These are phyloP conservation scores for Sergeia podlipaevii DNA, from an alignment of 208 protist genomes.

Conservation along the genomic window DNA sequence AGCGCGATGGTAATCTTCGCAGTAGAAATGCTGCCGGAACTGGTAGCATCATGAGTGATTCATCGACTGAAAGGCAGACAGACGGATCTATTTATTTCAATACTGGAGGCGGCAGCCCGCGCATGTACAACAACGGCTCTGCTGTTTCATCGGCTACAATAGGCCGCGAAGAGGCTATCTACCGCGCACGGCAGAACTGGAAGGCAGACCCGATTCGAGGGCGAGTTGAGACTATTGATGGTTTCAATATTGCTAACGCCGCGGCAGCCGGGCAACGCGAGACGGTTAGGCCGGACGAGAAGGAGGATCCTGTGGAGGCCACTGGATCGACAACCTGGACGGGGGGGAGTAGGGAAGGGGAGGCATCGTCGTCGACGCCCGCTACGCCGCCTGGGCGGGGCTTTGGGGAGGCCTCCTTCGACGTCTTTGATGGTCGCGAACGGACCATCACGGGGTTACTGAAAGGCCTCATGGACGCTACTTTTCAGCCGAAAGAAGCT, in stretches of 20 bases:
- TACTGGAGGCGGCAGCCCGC: neutral
- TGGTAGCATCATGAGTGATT: too few species aligned
- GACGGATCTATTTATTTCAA: too few species aligned
- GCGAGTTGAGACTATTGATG: too few species aligned
- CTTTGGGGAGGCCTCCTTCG: conserved; percentile 55
- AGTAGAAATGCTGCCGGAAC: too few species aligned
- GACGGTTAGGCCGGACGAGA: too few species aligned
- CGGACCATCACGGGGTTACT: conserved; percentile 49
- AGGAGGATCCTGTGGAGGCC: too few species aligned
- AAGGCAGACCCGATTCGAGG: conserved; percentile 27
- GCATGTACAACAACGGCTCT: conserved; percentile 9
- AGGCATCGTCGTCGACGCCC: neutral
- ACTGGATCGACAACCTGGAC: conserved; percentile 4
- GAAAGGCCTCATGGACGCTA: conserved; percentile 44
- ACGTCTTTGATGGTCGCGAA: conserved; percentile 45
- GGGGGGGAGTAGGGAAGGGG: neutral
- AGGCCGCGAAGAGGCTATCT: conserved; percentile 10
- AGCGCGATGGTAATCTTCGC: too few species aligned
- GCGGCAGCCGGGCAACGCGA: too few species aligned
- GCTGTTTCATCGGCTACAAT: conserved; percentile 1
- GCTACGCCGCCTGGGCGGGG: conserved; percentile 6
- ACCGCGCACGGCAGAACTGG: conserved; percentile 39
- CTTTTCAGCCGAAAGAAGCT: conserved; percentile 56
- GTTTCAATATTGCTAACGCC: too few species aligned
- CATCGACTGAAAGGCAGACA: too few species aligned